phyloP scores from a whole-genome alignment of 73 alveolate genomes.

The Paramecium bursaria region DNA sequence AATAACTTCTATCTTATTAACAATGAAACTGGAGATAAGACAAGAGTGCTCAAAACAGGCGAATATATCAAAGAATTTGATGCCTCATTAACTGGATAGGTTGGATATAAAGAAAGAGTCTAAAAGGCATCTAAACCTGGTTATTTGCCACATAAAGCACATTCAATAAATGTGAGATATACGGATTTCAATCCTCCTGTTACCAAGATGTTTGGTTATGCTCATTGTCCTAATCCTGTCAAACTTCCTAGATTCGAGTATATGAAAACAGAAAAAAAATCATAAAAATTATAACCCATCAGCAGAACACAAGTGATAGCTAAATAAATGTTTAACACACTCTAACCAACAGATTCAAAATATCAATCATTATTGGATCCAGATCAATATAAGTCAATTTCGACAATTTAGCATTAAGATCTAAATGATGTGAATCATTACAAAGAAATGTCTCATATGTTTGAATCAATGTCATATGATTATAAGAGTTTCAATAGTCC shows the following conservation, averaged over 20 bases:
- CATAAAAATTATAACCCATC: no score
- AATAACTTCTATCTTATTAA: conserved; percentile 38
- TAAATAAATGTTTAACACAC: no score
- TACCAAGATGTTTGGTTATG: conserved; percentile 21
- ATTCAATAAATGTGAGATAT: neutral
- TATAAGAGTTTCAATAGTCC: conserved; percentile 47
- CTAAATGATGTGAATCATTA: conserved; percentile 49
- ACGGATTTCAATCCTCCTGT: conserved; percentile 13
- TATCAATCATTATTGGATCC: conserved; percentile 29
- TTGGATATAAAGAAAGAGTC: conserved; percentile 48
- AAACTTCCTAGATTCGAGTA: conserved; percentile 42
- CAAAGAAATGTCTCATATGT: conserved; percentile 51
- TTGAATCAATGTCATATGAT: conserved; percentile 43
- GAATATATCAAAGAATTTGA: conserved; percentile 56
- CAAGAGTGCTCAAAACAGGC: conserved; percentile 38
- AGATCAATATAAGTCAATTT: conserved; percentile 10
- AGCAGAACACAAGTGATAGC: no score
- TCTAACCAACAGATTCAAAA: no score
- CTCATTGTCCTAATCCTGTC: conserved; percentile 1
- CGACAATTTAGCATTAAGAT: conserved; percentile 46
- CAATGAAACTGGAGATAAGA: conserved; percentile 47
- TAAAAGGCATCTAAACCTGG: conserved; percentile 39
- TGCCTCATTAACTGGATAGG: conserved; percentile 56
- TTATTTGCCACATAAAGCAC: conserved; percentile 38
- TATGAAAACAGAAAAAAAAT: conserved; percentile 44